phyloP scores from a whole-genome alignment of 345 rosid species.

The thale cress (Arabidopsis thaliana) region TAIR10.1 NC_003070.9:23428001-23428500 shows the following conservation, averaged over 20 bases:
- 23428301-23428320: conserved; percentile 92
- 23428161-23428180: conserved; percentile 75
- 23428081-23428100: conserved; percentile 63
- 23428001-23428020: conserved; percentile 13
- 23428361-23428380: conserved; percentile 98
- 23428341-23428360: conserved; percentile 93
- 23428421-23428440: conserved; percentile 82
- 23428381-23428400: conserved; percentile 90
- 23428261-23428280: conserved; percentile 91
- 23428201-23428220: conserved; percentile 16
- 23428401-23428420: conserved; percentile 96
- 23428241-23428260: conserved; percentile 25
- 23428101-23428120: conserved; percentile 64
- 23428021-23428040: not conserved
- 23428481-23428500: conserved; percentile 76
- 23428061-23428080: not conserved
- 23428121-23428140: conserved; percentile 97
- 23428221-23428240: not conserved
- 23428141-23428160: conserved; percentile 94
- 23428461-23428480: conserved; percentile 90
- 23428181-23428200: conserved; percentile 19
- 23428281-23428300: conserved; percentile 89
- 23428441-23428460: conserved; percentile 88
- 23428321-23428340: conserved; percentile 97
- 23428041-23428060: not conserved